These are phyloP conservation scores for Apiospora aurea DNA, from an alignment of 2,329 filamentous ascomycete genomes.

Conservation along the genomic window DNA sequence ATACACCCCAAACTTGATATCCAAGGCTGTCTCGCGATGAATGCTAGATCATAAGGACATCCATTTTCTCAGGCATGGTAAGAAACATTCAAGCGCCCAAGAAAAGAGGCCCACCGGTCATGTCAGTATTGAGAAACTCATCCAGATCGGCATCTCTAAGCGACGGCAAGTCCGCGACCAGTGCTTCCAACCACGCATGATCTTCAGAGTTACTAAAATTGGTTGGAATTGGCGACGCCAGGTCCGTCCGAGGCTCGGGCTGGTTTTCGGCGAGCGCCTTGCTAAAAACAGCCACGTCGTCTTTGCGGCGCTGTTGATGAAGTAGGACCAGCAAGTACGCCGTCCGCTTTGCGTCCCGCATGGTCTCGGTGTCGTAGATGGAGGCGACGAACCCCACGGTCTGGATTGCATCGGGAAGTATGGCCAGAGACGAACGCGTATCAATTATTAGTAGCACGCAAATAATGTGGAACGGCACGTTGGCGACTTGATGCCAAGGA, in stretches of 20 bases:
- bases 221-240: background rate
- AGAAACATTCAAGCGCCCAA: background rate
- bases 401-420: constrained; percentile 59
- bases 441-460: constrained; percentile 64
- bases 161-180: constrained; percentile 16
- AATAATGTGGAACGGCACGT: constrained; percentile 65
- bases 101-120: background rate
- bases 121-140: constrained; percentile 4
- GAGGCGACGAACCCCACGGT: constrained; percentile 50
- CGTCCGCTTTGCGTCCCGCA: constrained; percentile 61
- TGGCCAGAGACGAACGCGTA: constrained; percentile 53
- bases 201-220: background rate
- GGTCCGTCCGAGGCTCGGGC: background rate
- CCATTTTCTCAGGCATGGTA: background rate
- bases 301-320: constrained; percentile 40
- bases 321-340: constrained; percentile 60
- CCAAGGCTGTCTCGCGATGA: background rate
- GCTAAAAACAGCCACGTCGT: constrained; percentile 11
- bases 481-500: constrained; percentile 67
- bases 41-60: background rate
- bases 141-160: constrained; percentile 9
- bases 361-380: constrained; percentile 54
- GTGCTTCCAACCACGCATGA: constrained; percentile 12
- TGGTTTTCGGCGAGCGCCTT: background rate
- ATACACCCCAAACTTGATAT: background rate